A percentile compares a stretch with the other conserved stretches of the same genome.
These are phyloP conservation scores for Fraxinus velutina DNA, from an alignment of 305 asterid species.

Conservation along the genomic window DNA sequence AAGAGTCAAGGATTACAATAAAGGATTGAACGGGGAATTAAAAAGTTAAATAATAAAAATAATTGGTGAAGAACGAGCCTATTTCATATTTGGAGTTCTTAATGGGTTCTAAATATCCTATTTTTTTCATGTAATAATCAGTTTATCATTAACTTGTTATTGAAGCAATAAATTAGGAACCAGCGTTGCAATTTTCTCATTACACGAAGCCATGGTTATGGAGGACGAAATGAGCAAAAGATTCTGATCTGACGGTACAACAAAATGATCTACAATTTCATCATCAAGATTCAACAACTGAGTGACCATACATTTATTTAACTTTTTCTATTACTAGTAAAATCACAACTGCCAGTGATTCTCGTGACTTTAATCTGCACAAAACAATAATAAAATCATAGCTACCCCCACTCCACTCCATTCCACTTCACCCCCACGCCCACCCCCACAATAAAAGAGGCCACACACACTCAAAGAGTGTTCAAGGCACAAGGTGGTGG, in stretches of 20 bases:
- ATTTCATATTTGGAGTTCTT: not conserved
- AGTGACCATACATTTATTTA: constrained; percentile 24
- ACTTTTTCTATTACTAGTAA: constrained; percentile 19
- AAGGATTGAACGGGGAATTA: not conserved
- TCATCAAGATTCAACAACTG: constrained; percentile 37
- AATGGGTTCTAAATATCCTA: not conserved
- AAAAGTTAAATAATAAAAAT: not conserved
- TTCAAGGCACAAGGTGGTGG: not conserved
- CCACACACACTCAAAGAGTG: not conserved
- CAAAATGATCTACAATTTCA: constrained; percentile 33
- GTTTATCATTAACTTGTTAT: not conserved
- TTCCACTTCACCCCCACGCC: not conserved
- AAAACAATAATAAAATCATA: constrained; percentile 6
- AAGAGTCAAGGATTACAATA: not conserved
- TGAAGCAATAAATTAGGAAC: not conserved
- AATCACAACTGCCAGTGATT: constrained; percentile 30
- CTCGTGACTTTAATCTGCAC: constrained; percentile 51
- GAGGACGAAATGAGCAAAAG: constrained; percentile 23
- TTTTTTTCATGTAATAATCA: not conserved
- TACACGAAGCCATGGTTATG: not conserved
- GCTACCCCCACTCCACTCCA: not conserved
- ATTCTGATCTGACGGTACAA: constrained; percentile 32
- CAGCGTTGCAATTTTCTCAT: not conserved
- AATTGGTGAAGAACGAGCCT: not conserved
- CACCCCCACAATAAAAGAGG: not conserved